Evolutionary conservation across 2,329 filamentous ascomycete species (phyloP).

Genomic region (Cyphellophora attinorum): DNA sequence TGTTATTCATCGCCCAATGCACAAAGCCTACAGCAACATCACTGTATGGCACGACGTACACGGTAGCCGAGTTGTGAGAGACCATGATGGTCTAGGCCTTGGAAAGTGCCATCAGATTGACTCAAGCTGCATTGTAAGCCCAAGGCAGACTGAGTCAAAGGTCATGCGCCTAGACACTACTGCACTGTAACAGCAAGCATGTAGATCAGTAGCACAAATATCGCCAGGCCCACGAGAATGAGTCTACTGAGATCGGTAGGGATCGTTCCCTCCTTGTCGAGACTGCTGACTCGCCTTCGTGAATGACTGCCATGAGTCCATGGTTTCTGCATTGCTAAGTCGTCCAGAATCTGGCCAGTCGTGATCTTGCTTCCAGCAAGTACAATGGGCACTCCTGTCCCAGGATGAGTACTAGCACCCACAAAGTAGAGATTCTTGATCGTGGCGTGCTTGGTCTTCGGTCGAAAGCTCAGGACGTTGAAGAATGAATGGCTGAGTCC

Average conservation of each 20-base stretch:
- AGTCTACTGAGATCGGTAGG: conserved; percentile 9
- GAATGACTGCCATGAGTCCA: conserved; percentile 23
- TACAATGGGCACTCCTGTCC: conserved; percentile 66
- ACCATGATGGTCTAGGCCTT: too few relatives aligned
- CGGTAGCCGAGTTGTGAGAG: too few relatives aligned
- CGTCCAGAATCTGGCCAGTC: conserved; percentile 40
- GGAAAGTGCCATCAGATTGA: too few relatives aligned
- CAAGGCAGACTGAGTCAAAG: too few relatives aligned
- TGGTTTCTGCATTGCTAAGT: conserved; percentile 28
- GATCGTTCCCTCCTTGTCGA: conserved; percentile 11
- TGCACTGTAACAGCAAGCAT: too few relatives aligned
- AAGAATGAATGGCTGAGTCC: conserved; percentile 65
- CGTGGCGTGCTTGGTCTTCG: conserved; percentile 21
- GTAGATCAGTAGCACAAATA: conserved; percentile 8
- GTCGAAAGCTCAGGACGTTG: conserved; percentile 26
- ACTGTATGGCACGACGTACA: too few relatives aligned
- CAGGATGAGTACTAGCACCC: conserved; percentile 65
- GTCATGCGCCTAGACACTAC: too few relatives aligned
- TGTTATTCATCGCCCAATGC: too few relatives aligned
- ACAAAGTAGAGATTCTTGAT: conserved; percentile 54
- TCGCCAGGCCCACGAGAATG: too few relatives aligned
- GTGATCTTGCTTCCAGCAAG: conserved; percentile 59
- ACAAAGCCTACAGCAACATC: too few relatives aligned
- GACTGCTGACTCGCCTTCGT: conserved; percentile 11
- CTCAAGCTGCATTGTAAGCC: too few relatives aligned